A percentile compares a stretch with the other conserved stretches of the same genome.
Evolutionary conservation across 2,329 filamentous ascomycete species (phyloP).

Genomic region (Claviceps sp.): DNA sequence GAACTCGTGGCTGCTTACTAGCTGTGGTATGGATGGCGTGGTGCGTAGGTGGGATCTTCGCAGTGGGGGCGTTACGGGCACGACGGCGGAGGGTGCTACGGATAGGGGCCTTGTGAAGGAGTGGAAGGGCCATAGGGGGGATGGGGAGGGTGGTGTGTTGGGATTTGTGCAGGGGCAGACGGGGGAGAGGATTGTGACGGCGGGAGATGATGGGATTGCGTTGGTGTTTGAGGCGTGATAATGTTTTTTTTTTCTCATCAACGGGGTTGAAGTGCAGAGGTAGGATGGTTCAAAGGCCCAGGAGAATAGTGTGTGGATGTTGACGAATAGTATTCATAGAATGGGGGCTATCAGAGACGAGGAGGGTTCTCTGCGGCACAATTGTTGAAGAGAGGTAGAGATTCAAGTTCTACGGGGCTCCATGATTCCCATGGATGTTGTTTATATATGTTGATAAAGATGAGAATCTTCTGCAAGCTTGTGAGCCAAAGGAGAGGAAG

Average conservation of each 20-base stretch:
- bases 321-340: too few relatives aligned
- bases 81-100: constrained; percentile 22
- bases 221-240: constrained; percentile 50
- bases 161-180: constrained; percentile 76
- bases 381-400: too few relatives aligned
- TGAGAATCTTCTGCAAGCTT: too few relatives aligned
- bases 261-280: too few relatives aligned
- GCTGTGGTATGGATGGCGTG: constrained; percentile 83
- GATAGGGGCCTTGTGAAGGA: constrained; percentile 61
- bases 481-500: too few relatives aligned
- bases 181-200: constrained; percentile 68
- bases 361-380: too few relatives aligned
- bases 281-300: too few relatives aligned
- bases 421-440: too few relatives aligned
- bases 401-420: too few relatives aligned
- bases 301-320: too few relatives aligned
- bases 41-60: constrained; percentile 74
- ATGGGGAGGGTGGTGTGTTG: constrained; percentile 76
- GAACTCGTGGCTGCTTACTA: constrained; percentile 60
- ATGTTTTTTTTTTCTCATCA: not conserved
- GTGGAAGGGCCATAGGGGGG: constrained; percentile 80
- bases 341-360: too few relatives aligned
- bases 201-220: constrained; percentile 69
- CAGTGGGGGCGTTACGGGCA: constrained; percentile 25
- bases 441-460: too few relatives aligned